Conservation (phyloP, 1,284 basidiomycete species). For the Coniferiporia weirii region DNA sequence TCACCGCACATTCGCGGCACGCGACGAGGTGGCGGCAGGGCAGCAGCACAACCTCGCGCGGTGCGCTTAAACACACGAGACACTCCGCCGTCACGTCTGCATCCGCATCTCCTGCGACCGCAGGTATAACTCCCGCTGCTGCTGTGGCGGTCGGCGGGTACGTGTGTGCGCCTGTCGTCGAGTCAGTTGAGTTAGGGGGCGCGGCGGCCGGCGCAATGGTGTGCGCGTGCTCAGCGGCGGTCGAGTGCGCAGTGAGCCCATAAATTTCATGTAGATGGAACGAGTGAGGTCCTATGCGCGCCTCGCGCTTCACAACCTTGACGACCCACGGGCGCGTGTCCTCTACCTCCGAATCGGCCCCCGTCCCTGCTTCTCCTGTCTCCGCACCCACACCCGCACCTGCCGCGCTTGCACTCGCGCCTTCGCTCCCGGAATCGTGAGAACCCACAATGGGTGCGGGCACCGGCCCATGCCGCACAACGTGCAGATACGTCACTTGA, state of each 20-base stretch:
- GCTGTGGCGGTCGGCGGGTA: slow-evolving; percentile 34
- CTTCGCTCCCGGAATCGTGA: no score
- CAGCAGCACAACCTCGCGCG: slow-evolving; percentile 83
- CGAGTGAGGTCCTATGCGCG: slow-evolving; percentile 83
- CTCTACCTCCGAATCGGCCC: slow-evolving; percentile 29
- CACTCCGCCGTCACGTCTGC: slow-evolving; percentile 82
- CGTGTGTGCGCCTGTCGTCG: slow-evolving; percentile 34
- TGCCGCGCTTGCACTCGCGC: no score
- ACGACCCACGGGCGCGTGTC: slow-evolving; percentile 75
- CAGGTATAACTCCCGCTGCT: slow-evolving; percentile 16
- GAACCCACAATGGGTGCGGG: slow-evolving; percentile 24
- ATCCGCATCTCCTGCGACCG: slow-evolving; percentile 36
- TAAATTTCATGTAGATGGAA: slow-evolving; percentile 93
- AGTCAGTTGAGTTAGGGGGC: no score
- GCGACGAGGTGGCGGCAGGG: slow-evolving; percentile 89
- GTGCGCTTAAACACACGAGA: slow-evolving; percentile 79
- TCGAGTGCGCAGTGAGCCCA: slow-evolving; percentile 65
- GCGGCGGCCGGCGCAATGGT: slow-evolving; percentile 34
- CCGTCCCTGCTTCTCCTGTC: background rate
- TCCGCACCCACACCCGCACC: background rate
- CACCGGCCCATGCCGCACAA: slow-evolving; percentile 61
- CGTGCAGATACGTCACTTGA: slow-evolving; percentile 80
- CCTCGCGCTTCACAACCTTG: slow-evolving; percentile 85
- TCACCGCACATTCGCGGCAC: slow-evolving; percentile 86
- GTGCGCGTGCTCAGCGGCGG: slow-evolving; percentile 26